These are phyloP conservation scores for Monilinia aucupariae DNA, from an alignment of 2,329 filamentous ascomycete species.

Conservation along the genomic window DNA sequence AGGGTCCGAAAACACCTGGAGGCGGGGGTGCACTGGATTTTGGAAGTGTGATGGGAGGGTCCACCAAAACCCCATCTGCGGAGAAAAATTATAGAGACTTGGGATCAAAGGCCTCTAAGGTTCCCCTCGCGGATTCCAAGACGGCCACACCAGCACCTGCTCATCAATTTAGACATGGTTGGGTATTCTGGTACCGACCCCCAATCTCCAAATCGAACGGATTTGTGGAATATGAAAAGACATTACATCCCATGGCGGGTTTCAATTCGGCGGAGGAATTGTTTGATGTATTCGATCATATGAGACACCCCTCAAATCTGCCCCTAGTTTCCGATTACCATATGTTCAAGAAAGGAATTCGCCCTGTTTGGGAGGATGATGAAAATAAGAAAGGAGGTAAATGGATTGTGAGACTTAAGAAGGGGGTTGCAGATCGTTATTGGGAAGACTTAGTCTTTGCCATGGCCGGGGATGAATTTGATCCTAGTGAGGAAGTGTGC, in stretches of 20 bases:
- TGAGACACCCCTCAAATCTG: conserved; percentile 81
- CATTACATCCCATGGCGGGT: conserved; percentile 76
- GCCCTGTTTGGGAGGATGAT: conserved; percentile 97
- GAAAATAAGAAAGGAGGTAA: conserved; percentile 95
- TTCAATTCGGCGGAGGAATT: conserved; percentile 85
- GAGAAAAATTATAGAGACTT: conserved; percentile 59
- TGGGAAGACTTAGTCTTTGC: conserved; percentile 93
- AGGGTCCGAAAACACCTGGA: conserved; percentile 81
- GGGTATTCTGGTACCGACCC: conserved; percentile 96
- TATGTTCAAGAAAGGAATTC: conserved; percentile 92
- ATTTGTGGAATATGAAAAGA: conserved; percentile 90
- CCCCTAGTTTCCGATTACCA: conserved; percentile 96
- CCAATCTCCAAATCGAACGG: conserved; percentile 92
- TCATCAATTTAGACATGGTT: conserved; percentile 73
- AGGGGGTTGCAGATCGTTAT: conserved; percentile 91
- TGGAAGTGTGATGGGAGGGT: conserved; percentile 49
- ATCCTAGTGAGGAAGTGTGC: conserved; percentile 86
- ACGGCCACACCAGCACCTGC: conserved; percentile 39
- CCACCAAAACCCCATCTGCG: conserved; percentile 47
- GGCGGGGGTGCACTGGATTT: conserved; percentile 77
- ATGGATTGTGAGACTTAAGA: conserved; percentile 95
- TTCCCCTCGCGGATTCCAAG: conserved; percentile 44
- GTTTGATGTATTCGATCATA: conserved; percentile 80
- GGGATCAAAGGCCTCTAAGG: conserved; percentile 31
- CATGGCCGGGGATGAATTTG: conserved; percentile 89